Evolutionary conservation across 1,139 yeast genomes (phyloP).

Genomic region (Taphrina deformans): DNA sequence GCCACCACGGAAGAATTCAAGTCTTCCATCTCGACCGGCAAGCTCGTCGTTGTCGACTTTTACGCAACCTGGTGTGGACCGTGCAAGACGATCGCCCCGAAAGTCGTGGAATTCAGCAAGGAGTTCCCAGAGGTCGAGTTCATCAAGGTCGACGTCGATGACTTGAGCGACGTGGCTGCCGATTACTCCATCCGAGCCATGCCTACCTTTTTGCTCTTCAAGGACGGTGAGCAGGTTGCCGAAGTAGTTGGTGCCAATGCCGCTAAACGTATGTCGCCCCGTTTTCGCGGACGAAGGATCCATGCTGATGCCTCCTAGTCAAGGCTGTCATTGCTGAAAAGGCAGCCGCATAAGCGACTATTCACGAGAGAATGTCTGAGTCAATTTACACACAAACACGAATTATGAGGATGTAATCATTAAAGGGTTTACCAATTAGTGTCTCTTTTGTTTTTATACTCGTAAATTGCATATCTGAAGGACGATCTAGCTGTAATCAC

Average conservation of each 20-base stretch:
- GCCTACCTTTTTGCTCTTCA: conserved; percentile 85
- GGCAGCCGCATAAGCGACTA: conserved; percentile 1
- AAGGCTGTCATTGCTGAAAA: conserved; percentile 19
- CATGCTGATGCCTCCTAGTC: background rate
- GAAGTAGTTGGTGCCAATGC: conserved; percentile 85
- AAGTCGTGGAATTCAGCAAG: conserved; percentile 70
- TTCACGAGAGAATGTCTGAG: too few species aligned
- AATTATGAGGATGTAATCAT: background rate
- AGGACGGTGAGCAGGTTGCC: conserved; percentile 68
- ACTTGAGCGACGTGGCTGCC: conserved; percentile 69
- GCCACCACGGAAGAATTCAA: conserved; percentile 56
- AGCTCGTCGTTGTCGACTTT: conserved; percentile 84
- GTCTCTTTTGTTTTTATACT: background rate
- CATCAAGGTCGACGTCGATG: conserved; percentile 84
- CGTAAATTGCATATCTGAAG: background rate
- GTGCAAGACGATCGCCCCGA: conserved; percentile 90
- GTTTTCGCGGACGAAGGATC: conserved; percentile 42
- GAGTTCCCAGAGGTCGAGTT: conserved; percentile 63
- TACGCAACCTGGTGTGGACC: conserved; percentile 98
- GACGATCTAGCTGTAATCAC: conserved; percentile 7
- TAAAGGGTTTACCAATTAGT: background rate
- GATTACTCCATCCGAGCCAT: conserved; percentile 74
- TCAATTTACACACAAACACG: too few species aligned
- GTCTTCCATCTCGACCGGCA: conserved; percentile 53
- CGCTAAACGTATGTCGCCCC: conserved; percentile 69